Evolutionary conservation across 2,329 filamentous ascomycete genomes (phyloP).

Genomic region (Claviceps sp.): DNA sequence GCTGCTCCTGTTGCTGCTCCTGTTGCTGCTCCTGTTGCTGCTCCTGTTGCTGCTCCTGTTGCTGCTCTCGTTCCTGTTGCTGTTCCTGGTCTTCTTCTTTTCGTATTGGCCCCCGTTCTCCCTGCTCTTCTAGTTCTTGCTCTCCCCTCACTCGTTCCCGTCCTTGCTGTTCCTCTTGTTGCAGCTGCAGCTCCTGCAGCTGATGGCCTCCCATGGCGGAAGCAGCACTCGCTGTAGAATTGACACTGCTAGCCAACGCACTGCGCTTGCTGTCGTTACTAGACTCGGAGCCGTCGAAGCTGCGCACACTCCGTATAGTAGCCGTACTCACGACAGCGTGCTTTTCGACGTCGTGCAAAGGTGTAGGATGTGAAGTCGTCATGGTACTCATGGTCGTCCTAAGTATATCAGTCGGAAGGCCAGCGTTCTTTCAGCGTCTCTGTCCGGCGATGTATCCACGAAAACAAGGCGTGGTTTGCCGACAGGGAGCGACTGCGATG

Average conservation of each 20-base stretch:
- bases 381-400: conserved; percentile 23
- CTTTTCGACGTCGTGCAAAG: conserved; percentile 17
- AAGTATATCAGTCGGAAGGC: conserved; percentile 21
- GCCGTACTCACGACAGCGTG: conserved; percentile 20
- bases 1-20: neutral
- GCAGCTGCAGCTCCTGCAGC: neutral
- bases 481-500: too few species aligned
- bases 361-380: conserved; percentile 13
- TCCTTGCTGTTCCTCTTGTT: neutral
- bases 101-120: conserved; percentile 7
- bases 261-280: conserved; percentile 34
- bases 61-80: conserved; percentile 2
- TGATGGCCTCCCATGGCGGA: conserved; percentile 26
- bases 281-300: conserved; percentile 37
- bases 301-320: conserved; percentile 45
- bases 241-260: conserved; percentile 41
- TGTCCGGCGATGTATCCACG: conserved; percentile 17
- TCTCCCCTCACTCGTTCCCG: neutral
- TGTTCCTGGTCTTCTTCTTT: neutral
- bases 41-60: neutral
- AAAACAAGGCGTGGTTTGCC: conserved; percentile 8
- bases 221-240: conserved; percentile 37
- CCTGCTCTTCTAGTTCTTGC: conserved; percentile 3
- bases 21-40: conserved; percentile 3
- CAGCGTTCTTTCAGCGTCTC: conserved; percentile 20